phyloP scores from a whole-genome alignment of 1,139 yeast genomes.

The Taiozyma sp. region DNA sequence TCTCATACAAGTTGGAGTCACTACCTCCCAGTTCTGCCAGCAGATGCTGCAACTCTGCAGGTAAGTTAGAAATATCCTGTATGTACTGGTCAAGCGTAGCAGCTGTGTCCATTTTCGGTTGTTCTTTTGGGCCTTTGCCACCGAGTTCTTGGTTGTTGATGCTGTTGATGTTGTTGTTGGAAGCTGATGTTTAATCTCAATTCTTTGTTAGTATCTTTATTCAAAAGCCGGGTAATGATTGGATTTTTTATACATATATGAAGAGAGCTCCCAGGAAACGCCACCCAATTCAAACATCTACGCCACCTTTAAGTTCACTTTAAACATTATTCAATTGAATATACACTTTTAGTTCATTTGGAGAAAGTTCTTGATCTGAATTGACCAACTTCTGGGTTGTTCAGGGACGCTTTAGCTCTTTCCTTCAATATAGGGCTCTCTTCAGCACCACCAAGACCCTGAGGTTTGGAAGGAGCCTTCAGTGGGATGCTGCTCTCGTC shows the following conservation, averaged over 20 bases:
- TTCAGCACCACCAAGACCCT: not conserved
- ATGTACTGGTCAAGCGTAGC: constrained; percentile 68
- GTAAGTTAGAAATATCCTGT: constrained; percentile 77
- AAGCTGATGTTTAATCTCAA: not conserved
- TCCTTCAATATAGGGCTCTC: not conserved
- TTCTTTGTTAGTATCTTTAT: constrained; percentile 15
- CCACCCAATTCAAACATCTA: not conserved
- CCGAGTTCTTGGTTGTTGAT: not conserved
- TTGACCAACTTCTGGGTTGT: not conserved
- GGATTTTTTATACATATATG: too few relatives aligned
- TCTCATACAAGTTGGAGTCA: constrained; percentile 65
- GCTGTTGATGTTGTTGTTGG: not conserved
- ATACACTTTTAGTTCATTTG: not conserved
- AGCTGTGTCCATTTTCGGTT: constrained; percentile 59
- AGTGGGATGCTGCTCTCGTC: not conserved
- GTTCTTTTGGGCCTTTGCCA: not conserved
- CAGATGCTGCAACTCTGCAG: constrained; percentile 81
- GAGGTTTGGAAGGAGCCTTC: not conserved
- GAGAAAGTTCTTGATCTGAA: not conserved
- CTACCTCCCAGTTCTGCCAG: constrained; percentile 74
- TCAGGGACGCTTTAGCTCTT: not conserved
- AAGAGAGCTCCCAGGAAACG: not conserved
- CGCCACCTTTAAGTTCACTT: too few relatives aligned
- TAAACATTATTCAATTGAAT: too few relatives aligned
- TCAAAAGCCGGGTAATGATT: not conserved